Base-by-base conservation (phyloP, 2,329 filamentous ascomycete genomes). In the Cytospora piceae region DNA sequence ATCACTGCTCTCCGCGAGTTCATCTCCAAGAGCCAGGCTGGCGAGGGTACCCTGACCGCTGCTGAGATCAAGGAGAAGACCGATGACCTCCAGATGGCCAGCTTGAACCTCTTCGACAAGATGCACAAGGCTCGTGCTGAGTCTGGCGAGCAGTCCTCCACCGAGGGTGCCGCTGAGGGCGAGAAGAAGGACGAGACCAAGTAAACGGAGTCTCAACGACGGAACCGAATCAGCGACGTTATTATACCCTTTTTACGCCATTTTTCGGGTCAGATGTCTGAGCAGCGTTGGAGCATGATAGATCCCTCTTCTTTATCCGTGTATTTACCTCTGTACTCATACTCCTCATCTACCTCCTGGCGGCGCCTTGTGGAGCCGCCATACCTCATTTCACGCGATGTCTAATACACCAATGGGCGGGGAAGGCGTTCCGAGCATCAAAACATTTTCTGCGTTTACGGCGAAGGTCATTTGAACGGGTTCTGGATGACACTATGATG, bases 1-100 rank as follows among this genome's bases (percentile, higher is more conserved):
- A 95, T 96, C 72, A 81, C 86, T 61, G 76, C 86, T 73, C 90
- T 97, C 74, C 91, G 93, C 69, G 93, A 96, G 83, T 92, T 94
- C 77, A 89, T 98, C 73, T 89, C 89, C 83, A 94, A 96, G 90
- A 96, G 88, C 86, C 94, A 97, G 85, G 87, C 92, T 74, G 94
- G 94, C 70, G 95, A 99, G 85, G 89, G 90, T 75, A 87, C 84
- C 69, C 88, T 91, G 75, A 96, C 93, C 68, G 91, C 94, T 60
- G 91, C 92, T 71, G 92, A 98, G 82, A 90, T 99, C 81, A 98
- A 98, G 91, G 88, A 92, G 84, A 97, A 97, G 92, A 96, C 92
- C 74, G 95, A 98, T 72, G 94, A 97, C 82, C 91, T 99, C 77
- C 95, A 98, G 85, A 92, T 91, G 79, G 92, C 94, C 72, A 94